Percentiles rank a stretch among this genome's conserved stretches.
These are phyloP conservation scores for Anthracocystis panici-leucophaei DNA, from an alignment of 1,284 basidiomycete genomes.

Conservation along the genomic window DNA sequence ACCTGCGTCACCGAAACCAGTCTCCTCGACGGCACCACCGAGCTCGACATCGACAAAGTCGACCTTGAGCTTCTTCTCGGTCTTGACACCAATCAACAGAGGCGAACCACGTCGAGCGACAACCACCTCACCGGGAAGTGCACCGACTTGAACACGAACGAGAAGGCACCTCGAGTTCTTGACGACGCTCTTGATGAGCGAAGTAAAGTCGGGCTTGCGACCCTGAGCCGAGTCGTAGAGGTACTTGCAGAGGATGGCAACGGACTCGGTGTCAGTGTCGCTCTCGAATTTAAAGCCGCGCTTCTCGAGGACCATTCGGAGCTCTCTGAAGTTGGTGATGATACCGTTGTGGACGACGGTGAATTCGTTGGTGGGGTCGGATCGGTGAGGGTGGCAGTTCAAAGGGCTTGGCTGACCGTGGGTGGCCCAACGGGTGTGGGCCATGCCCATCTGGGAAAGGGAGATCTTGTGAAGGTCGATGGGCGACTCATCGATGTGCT, in stretches of 20 bases:
- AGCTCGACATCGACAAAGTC: constrained; percentile 98
- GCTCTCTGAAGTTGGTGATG: constrained; percentile 92
- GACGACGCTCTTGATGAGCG: constrained; percentile 92
- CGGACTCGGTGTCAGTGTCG: constrained; percentile 98
- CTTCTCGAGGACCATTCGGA: constrained; percentile 93
- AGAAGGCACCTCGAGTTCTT: constrained; percentile 98
- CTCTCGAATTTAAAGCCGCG: constrained; percentile 93
- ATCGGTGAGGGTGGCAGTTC: constrained; percentile 97
- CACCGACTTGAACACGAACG: constrained; percentile 98
- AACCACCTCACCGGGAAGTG: constrained; percentile 96
- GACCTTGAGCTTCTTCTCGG: constrained; percentile 99
- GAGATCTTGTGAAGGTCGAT: constrained; percentile 86
- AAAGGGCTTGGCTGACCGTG: constrained; percentile 84
- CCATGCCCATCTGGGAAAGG: constrained; percentile 92
- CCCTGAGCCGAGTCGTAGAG: constrained; percentile 92
- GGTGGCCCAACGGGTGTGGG: constrained; percentile 99
- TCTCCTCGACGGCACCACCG: constrained; percentile 58
- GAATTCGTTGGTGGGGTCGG: constrained; percentile 85
- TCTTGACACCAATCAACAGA: constrained; percentile 97
- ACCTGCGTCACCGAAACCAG: constrained; percentile 50
- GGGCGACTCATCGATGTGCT: constrained; percentile 83
- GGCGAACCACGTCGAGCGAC: constrained; percentile 97
- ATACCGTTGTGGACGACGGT: constrained; percentile 98
- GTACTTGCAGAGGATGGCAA: constrained; percentile 95
- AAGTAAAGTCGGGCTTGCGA: constrained; percentile 89